Conservation (phyloP, 2,329 filamentous ascomycete genomes). For the Exophiala phaeomuriformis region DNA sequence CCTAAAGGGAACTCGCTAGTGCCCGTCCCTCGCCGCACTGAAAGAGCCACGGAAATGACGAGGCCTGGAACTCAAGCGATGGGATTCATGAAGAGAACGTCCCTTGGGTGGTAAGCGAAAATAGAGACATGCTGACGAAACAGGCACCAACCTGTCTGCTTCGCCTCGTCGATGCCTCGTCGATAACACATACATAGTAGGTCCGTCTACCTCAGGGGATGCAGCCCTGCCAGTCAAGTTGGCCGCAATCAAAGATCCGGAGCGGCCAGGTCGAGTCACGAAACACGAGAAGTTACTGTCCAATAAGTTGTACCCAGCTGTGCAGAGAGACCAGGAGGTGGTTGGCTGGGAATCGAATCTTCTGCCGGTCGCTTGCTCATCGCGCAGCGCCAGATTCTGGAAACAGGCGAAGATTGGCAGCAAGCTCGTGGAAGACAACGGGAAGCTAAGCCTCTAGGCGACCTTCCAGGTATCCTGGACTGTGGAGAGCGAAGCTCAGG, state of each 20-base stretch:
- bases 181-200: too few relatives aligned
- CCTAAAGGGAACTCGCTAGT: not conserved
- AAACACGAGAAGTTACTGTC: not conserved
- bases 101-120: not conserved
- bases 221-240: not conserved
- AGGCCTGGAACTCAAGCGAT: not conserved
- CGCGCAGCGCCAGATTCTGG: conserved; percentile 5
- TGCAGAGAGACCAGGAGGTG: not conserved
- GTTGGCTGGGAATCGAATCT: conserved; percentile 7
- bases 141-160: not conserved
- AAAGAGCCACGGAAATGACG: not conserved
- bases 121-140: not conserved
- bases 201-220: too few relatives aligned
- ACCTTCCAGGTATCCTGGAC: not conserved
- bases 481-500: not conserved
- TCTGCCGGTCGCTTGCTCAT: conserved; percentile 10
- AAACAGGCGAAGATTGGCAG: conserved; percentile 9
- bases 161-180: too few relatives aligned
- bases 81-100: not conserved
- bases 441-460: not conserved
- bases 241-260: not conserved
- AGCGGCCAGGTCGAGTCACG: not conserved
- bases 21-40: not conserved
- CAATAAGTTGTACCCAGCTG: not conserved
- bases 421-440: not conserved